Evolutionary conservation across 257 asterid genomes (phyloP).

Genomic region (Solanum dulcamara): DNA sequence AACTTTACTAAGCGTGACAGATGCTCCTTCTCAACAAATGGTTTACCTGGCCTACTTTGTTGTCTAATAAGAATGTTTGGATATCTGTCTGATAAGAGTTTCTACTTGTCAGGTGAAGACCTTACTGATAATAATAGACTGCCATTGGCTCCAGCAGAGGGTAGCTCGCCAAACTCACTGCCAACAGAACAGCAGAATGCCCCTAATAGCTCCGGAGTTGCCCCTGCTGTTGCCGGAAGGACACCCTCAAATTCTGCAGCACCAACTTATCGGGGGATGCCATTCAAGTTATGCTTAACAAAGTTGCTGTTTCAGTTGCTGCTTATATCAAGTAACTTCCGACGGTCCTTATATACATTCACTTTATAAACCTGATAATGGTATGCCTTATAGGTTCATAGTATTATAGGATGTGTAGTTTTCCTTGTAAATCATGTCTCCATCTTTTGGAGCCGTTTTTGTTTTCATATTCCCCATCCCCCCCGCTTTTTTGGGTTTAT

Average conservation of each 20-base stretch:
- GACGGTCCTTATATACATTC: neutral
- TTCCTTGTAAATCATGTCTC: conserved; percentile 4
- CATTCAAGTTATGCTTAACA: conserved; percentile 11
- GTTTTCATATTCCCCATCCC: neutral
- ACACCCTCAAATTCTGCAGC: conserved; percentile 47
- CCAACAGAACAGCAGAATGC: conserved; percentile 65
- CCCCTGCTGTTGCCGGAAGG: conserved; percentile 66
- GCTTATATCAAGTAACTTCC: conserved; percentile 12
- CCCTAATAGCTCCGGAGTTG: conserved; percentile 42
- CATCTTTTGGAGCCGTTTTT: neutral
- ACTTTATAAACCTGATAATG: neutral
- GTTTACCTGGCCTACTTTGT: neutral
- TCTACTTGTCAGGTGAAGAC: conserved; percentile 43
- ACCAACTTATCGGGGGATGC: neutral
- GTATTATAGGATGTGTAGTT: neutral
- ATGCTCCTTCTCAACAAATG: neutral
- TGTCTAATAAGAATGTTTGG: neutral
- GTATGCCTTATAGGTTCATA: neutral
- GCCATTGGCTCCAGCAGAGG: conserved; percentile 34
- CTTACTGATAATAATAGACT: conserved; percentile 18
- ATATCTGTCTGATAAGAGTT: neutral
- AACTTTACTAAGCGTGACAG: neutral
- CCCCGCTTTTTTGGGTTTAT: neutral
- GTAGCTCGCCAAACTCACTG: conserved; percentile 47
- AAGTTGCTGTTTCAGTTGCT: conserved; percentile 23